Evolutionary conservation across 139 green algal genomes (phyloP), one percentile per base, ranked within the genome.

Genomic region (Auxenochlorella protothecoides): DNA sequence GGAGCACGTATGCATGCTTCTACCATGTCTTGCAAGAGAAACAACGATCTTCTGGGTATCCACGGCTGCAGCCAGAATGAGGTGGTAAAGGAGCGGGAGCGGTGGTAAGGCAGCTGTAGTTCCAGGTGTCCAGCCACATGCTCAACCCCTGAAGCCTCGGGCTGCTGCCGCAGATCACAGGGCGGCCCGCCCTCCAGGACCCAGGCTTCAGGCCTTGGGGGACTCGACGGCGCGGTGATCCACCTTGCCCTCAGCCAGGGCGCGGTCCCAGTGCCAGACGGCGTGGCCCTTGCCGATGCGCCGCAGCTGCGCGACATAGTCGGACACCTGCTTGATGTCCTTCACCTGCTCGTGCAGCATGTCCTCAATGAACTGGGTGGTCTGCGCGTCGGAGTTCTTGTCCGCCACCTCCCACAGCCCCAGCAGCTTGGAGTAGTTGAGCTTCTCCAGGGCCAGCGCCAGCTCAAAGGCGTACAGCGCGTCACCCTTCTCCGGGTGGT

Each of bases 391-490:
- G 1, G 79, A 83, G 52, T 84, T 52, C 68, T 90, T 84, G 59
- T 90, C 85, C 11, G 89, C 91, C 4, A 75, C 72, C 59, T 65
- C 68, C 59, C 88, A 77, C 53, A 81, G 66, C 5, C 61, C 12
- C 66, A 77, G 65, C 69, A 92, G 82, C 74, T 91, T 92, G 57
- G 92, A 81, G 74, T 94, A 96, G 83, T 96, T 97, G 53, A 97
- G 84, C 87, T 97, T 97, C 84, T 98, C 93, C 68, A 98, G 79
- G 3, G 78, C 85, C 56, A 98, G 85, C 3, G 89, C 80, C 68
- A 98, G 83, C 85, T 97, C 92, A 89, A 97, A 94, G 27, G 87
- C 90, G 68, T 97, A 97, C 59, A 97, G 73, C 5, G 73, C 73
- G 51, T 78, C 73, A 4, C 73, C 73, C 67, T 78, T 73, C n/a